Evolutionary conservation across 2,329 filamentous ascomycete genomes (phyloP).

Genomic region (Penicillium sp.): DNA sequence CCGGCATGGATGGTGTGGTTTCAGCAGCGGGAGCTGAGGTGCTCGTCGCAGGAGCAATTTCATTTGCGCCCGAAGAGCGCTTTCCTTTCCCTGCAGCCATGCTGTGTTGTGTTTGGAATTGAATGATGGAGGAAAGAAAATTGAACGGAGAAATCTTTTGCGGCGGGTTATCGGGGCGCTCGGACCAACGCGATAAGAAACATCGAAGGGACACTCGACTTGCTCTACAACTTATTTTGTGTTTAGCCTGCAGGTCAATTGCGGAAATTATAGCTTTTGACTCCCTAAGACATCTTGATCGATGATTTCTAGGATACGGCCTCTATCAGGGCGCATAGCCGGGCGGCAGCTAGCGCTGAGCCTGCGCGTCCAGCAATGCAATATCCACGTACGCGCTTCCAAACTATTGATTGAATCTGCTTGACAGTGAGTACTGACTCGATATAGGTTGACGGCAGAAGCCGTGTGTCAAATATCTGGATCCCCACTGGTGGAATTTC

Average conservation of each 20-base stretch:
- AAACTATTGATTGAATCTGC: neutral
- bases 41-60: constrained; percentile 13
- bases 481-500: constrained; percentile 69
- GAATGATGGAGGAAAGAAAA: constrained; percentile 20
- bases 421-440: constrained; percentile 11
- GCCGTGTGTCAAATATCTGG: constrained; percentile 73
- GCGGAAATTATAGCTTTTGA: constrained; percentile 1
- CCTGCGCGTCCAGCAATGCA: constrained; percentile 29
- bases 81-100: constrained; percentile 43
- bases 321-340: constrained; percentile 23
- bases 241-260: neutral
- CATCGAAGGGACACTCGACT: constrained; percentile 7
- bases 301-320: constrained; percentile 30
- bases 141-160: constrained; percentile 29
- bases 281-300: neutral
- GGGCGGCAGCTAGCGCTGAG: constrained; percentile 11
- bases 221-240: constrained; percentile 10
- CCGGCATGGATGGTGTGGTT: constrained; percentile 29
- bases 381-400: constrained; percentile 37
- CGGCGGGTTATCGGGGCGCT: constrained; percentile 26
- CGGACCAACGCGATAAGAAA: constrained; percentile 27
- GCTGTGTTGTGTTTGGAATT: constrained; percentile 14
- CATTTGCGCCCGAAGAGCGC: constrained; percentile 28
- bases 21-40: constrained; percentile 20
- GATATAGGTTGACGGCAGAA: constrained; percentile 53